Conservation (phyloP, 768 basidiomycete species). For the Tricholoma sp. region DNA sequence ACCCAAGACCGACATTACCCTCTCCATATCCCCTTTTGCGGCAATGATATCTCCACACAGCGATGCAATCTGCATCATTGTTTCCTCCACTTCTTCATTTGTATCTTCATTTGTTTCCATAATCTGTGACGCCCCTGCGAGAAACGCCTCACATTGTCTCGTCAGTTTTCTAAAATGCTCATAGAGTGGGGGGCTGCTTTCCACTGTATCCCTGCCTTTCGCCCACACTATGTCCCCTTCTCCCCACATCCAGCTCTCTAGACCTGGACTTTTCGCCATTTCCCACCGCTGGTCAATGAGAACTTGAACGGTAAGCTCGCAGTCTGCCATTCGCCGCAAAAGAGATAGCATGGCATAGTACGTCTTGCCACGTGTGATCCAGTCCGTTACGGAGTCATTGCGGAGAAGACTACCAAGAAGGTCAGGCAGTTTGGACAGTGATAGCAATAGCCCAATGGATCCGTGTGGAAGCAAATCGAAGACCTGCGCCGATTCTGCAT, state of each 20-base stretch:
- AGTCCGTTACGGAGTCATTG: constrained; percentile 53
- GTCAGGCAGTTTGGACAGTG: constrained; percentile 42
- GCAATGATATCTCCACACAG: constrained; percentile 50
- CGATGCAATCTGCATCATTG: constrained; percentile 35
- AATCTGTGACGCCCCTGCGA: constrained; percentile 39
- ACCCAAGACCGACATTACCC: constrained; percentile 38
- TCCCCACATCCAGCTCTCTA: constrained; percentile 46
- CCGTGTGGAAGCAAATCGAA: constrained; percentile 49
- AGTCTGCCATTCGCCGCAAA: constrained; percentile 44
- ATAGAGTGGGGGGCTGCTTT: constrained; percentile 37
- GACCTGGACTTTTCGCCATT: constrained; percentile 31
- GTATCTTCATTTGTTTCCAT: constrained; percentile 22
- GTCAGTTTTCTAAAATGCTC: constrained; percentile 50
- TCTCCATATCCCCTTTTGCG: constrained; percentile 42
- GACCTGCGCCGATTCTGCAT: constrained; percentile 33
- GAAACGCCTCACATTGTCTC: constrained; percentile 46
- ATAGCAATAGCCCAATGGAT: constrained; percentile 36
- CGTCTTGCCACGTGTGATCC: constrained; percentile 40
- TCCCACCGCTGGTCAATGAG: constrained; percentile 38
- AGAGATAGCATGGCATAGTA: constrained; percentile 47
- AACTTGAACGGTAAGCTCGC: constrained; percentile 42
- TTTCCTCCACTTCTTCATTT: constrained; percentile 33
- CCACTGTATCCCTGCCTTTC: constrained; percentile 20
- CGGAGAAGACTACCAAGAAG: constrained; percentile 41
- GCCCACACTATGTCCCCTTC: constrained; percentile 40